Evolutionary conservation across 2,329 filamentous ascomycete species (phyloP).

Genomic region (Phyllosticta paracitricarpa): DNA sequence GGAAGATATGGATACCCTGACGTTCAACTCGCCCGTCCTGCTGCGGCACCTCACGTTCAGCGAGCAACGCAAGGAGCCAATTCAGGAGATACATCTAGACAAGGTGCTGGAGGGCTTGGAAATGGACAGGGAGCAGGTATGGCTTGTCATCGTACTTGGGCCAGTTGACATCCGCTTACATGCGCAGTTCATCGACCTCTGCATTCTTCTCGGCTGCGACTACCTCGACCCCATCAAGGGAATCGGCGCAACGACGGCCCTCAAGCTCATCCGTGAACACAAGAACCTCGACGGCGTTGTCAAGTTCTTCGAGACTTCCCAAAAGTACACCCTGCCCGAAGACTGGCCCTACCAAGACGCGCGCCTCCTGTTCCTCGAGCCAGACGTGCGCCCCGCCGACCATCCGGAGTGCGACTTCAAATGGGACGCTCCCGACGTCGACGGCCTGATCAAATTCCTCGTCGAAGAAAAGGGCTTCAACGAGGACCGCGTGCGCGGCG

Average conservation of each 20-base stretch:
- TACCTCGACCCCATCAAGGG: constrained; percentile 96
- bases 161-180: not conserved
- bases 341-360: constrained; percentile 95
- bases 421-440: constrained; percentile 88
- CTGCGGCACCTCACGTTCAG: constrained; percentile 91
- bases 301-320: constrained; percentile 65
- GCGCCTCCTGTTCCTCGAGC: constrained; percentile 81
- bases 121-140: constrained; percentile 80
- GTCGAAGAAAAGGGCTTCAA: constrained; percentile 95
- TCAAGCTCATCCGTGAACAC: constrained; percentile 91
- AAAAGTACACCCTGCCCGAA: constrained; percentile 80
- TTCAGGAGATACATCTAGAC: constrained; percentile 85
- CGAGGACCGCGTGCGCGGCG: constrained; percentile 80
- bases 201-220: constrained; percentile 93
- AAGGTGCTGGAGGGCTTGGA: constrained; percentile 76
- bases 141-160: constrained; percentile 3
- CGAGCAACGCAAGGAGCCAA: constrained; percentile 94
- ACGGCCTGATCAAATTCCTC: constrained; percentile 80
- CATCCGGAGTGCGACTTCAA: constrained; percentile 90
- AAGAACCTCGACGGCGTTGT: constrained; percentile 80
- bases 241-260: constrained; percentile 79
- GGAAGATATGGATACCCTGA: constrained; percentile 98
- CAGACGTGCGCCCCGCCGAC: constrained; percentile 76
- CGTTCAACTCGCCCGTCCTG: constrained; percentile 85
- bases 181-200: constrained; percentile 84